Evolutionary conservation across 2,329 filamentous ascomycete genomes (phyloP), one percentile per base, ranked within the genome.

Genomic region (Trichoderma guizhouense): DNA sequence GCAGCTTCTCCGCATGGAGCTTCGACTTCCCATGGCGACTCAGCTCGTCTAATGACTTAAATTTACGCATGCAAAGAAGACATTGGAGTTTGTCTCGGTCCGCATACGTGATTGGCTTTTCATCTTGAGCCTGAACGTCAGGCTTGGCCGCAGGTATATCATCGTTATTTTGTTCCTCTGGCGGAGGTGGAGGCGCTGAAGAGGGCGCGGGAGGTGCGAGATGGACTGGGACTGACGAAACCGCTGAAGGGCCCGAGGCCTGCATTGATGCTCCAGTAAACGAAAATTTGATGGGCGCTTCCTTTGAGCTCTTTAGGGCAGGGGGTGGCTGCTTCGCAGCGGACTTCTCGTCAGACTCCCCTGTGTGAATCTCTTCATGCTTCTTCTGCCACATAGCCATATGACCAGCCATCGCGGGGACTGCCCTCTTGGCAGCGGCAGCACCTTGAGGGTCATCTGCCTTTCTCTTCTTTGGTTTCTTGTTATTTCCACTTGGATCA

Each of bases 381-480:
- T 83, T 83, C 70, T 80, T 82, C 73, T 84, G 82, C 83, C 83
- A 85, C 75, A 83, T 77, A 3, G 83, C 82, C 80, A 85, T 80
- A 62, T 84, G 83, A 1, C 82, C 81, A 47, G 79, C 81, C 83
- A 85, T 84, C 2, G 61, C 68, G 2, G 80, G 79, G 1, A 79
- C 79, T 7, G 80, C 76, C 72, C 82, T 84, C 72, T 85, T 85
- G 3, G 78, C 72, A 1, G 77, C 73, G 2, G 77, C 73, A 4
- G 78, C 76, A 26, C 75, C 72, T 7, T 80, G 39, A 11, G 21
- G 75, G 3, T 77, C 79, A 3, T 88, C 86, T 1, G 82, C 83
- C 77, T 89, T 90, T 67, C 86, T 81, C 76, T 89, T 89, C 80
- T 88, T 90, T 12, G 77, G 69, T 74, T 84, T 85, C 72, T 83